These are phyloP conservation scores for Boletus fagicola DNA, from an alignment of 768 basidiomycete genomes.

Conservation along the genomic window DNA sequence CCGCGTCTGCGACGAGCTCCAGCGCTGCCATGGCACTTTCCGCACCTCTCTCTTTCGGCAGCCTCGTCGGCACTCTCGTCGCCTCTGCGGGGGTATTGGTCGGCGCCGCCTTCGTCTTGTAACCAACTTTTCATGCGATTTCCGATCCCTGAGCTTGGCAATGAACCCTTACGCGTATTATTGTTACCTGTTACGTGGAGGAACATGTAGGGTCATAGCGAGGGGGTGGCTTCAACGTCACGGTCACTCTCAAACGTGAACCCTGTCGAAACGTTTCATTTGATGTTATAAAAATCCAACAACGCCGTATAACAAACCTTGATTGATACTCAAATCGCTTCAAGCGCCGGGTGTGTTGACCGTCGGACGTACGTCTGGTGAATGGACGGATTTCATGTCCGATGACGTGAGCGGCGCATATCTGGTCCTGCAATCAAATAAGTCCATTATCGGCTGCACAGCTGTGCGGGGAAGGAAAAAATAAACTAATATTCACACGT, in stretches of 20 bases:
- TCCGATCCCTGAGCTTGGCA: not conserved
- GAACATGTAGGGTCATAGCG: not conserved
- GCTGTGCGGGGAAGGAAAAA: not conserved
- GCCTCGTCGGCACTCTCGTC: slow-evolving; percentile 22
- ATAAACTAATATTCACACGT: not conserved
- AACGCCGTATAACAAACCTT: not conserved
- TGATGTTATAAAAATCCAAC: not conserved
- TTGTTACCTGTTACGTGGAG: not conserved
- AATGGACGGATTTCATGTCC: not conserved
- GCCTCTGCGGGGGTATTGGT: slow-evolving; percentile 27
- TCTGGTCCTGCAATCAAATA: not conserved
- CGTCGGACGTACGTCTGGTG: not conserved
- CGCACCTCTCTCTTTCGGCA: slow-evolving; percentile 17
- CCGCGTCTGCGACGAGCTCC: not conserved
- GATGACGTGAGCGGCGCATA: not conserved
- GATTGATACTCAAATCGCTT: not conserved
- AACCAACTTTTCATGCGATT: not conserved
- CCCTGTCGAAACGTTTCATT: not conserved
- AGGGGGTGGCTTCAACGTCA: not conserved
- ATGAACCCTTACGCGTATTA: not conserved
- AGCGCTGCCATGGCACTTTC: slow-evolving; percentile 21
- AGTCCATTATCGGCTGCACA: not conserved
- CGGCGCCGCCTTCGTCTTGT: slow-evolving; percentile 28
- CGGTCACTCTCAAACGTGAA: too few species aligned
- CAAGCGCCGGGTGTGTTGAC: not conserved